phyloP scores from a whole-genome alignment of 257 asterid genomes.

The Prunella vulgaris region DNA sequence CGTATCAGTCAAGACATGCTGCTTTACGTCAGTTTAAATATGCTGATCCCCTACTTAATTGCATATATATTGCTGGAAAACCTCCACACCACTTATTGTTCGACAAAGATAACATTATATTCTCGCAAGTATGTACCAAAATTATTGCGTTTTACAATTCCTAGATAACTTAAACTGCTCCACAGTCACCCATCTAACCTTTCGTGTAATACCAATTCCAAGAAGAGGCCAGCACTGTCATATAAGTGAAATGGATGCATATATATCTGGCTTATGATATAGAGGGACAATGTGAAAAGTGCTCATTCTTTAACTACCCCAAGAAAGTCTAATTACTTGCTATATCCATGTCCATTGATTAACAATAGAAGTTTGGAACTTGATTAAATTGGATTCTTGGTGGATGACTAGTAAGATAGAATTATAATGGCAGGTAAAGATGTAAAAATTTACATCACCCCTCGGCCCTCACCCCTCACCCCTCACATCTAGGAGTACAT shows the following conservation, averaged over 20 bases:
- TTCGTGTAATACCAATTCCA: not conserved
- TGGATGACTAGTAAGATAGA: not conserved
- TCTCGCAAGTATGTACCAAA: slow-evolving; percentile 47
- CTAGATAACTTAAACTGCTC: not conserved
- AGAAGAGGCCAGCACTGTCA: not conserved
- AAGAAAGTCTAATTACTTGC: not conserved
- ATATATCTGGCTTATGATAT: not conserved
- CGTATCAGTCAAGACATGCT: slow-evolving; percentile 51
- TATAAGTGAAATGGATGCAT: not conserved
- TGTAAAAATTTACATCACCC: too few species aligned
- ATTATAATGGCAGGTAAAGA: not conserved
- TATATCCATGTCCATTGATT: not conserved
- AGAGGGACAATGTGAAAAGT: not conserved
- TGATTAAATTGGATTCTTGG: not conserved
- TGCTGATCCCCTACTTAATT: slow-evolving; percentile 39
- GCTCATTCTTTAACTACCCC: not conserved
- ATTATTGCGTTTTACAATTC: not conserved
- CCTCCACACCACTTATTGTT: slow-evolving; percentile 42
- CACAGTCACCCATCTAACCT: not conserved
- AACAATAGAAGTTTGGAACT: not conserved
- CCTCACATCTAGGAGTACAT: not conserved
- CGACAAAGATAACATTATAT: slow-evolving; percentile 36
- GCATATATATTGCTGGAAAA: slow-evolving; percentile 23
- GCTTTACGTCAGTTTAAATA: slow-evolving; percentile 51
- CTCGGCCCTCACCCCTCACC: too few species aligned